Evolutionary conservation across 768 basidiomycete genomes (phyloP).

Genomic region (Xerocomellus chrysenteron): DNA sequence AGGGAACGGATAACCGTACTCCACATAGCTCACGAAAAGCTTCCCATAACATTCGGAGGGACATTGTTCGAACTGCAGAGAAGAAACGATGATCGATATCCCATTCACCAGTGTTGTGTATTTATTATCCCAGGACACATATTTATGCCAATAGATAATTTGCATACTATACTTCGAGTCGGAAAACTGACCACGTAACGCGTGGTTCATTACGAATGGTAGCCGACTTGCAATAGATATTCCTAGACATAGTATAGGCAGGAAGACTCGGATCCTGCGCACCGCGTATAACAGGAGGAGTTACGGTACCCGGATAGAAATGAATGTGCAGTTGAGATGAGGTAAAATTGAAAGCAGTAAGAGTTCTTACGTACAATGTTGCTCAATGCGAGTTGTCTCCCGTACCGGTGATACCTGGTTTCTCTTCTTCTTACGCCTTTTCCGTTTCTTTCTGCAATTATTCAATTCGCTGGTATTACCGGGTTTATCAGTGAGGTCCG

Average conservation of each 20-base stretch:
- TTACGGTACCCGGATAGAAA: neutral
- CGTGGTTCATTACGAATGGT: neutral
- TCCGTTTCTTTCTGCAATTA: constrained; percentile 53
- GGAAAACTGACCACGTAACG: neutral
- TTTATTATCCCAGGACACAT: constrained; percentile 14
- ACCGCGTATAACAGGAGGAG: neutral
- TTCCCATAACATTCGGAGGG: constrained; percentile 14
- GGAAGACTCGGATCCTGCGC: neutral
- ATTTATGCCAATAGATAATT: constrained; percentile 22
- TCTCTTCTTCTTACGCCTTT: constrained; percentile 54
- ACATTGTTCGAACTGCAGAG: constrained; percentile 1
- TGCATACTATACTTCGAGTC: neutral
- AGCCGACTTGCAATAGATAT: neutral
- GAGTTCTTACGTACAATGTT: constrained; percentile 15
- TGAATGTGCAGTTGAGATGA: neutral
- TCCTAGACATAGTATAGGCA: neutral
- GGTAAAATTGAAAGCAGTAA: neutral
- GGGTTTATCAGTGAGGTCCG: constrained; percentile 21
- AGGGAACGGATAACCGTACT: constrained; percentile 1
- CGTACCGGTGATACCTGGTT: constrained; percentile 29
- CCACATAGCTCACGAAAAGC: constrained; percentile 20
- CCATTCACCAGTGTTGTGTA: constrained; percentile 11
- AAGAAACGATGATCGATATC: constrained; percentile 4
- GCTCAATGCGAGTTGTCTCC: constrained; percentile 13
- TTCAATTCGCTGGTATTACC: constrained; percentile 16